Conservation (phyloP, 352 stramenopile species). For the Globisporangium rhizosaccharum region DNA sequence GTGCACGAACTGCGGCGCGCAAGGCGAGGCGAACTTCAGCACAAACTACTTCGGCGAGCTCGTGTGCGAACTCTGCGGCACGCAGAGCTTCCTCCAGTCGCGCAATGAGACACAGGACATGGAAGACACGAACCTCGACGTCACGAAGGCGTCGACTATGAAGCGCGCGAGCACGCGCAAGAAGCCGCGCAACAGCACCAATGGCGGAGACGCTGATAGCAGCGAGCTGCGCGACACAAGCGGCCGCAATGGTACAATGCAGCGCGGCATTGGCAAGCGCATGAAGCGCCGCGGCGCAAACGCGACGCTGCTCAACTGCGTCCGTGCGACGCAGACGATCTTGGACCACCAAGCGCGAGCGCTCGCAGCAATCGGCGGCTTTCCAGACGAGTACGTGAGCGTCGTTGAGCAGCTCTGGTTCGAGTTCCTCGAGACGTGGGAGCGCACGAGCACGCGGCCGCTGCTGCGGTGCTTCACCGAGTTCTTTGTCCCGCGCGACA, state of each 20-base stretch:
- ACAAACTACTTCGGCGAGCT: conserved; percentile 83
- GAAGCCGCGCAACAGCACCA: conserved; percentile 6
- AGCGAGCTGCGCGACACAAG: background rate
- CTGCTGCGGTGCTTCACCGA: conserved; percentile 72
- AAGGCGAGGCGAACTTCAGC: conserved; percentile 75
- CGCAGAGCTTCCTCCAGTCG: conserved; percentile 74
- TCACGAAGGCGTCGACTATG: conserved; percentile 25
- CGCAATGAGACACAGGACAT: conserved; percentile 80
- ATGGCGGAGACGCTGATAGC: background rate
- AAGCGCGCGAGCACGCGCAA: conserved; percentile 31
- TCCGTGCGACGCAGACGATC: conserved; percentile 58
- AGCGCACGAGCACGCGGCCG: conserved; percentile 44
- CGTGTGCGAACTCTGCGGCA: conserved; percentile 81
- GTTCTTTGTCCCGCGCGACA: conserved; percentile 33
- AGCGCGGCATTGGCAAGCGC: background rate
- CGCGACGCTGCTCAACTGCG: conserved; percentile 45
- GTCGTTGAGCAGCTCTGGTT: conserved; percentile 67
- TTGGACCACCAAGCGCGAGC: conserved; percentile 42
- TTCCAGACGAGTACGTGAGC: conserved; percentile 32
- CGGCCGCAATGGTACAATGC: background rate
- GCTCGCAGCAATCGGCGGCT: conserved; percentile 34
- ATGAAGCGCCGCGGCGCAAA: conserved; percentile 13
- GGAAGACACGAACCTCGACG: conserved; percentile 65
- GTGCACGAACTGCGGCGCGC: conserved; percentile 71
- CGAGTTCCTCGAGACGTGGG: conserved; percentile 58